Conservation (phyloP, 2,329 filamentous ascomycete species). For the Aspergillus fijiensis region DNA sequence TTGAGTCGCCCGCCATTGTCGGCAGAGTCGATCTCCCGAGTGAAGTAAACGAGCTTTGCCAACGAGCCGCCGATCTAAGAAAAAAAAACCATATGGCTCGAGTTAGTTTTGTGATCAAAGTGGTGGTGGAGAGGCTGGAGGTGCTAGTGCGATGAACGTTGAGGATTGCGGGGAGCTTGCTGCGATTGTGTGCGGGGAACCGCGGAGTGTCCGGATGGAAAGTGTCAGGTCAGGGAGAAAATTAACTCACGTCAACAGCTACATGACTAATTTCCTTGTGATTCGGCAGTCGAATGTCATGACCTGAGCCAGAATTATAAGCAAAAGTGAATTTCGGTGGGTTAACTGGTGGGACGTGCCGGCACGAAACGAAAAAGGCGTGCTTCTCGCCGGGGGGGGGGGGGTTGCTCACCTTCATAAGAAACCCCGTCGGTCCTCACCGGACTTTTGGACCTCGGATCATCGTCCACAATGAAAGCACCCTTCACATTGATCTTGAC, state of each 20-base stretch:
- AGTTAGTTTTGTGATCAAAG: slow-evolving; percentile 9
- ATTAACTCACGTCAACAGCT: slow-evolving; percentile 77
- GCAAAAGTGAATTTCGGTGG: neutral
- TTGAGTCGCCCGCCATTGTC: slow-evolving; percentile 87
- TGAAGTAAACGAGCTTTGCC: slow-evolving; percentile 96
- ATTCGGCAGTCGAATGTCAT: slow-evolving; percentile 93
- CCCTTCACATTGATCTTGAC: slow-evolving; percentile 96
- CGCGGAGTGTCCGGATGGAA: slow-evolving; percentile 19
- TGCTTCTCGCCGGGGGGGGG: neutral
- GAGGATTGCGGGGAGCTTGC: slow-evolving; percentile 31
- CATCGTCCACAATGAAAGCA: slow-evolving; percentile 92
- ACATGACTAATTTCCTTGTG: slow-evolving; percentile 96
- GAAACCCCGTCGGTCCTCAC: slow-evolving; percentile 58
- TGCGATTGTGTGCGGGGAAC: slow-evolving; percentile 31
- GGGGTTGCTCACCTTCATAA: slow-evolving; percentile 56
- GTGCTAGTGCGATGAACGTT: slow-evolving; percentile 9
- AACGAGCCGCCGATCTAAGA: slow-evolving; percentile 87
- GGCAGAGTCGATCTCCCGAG: slow-evolving; percentile 74
- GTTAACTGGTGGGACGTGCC: neutral
- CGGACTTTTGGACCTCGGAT: slow-evolving; percentile 52
- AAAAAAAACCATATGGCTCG: neutral
- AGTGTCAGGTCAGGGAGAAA: slow-evolving; percentile 7
- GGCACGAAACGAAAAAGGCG: neutral
- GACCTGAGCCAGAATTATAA: slow-evolving; percentile 42
- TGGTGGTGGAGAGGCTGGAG: neutral